A percentile compares a stretch with the other conserved stretches of the same genome.
Conservation (phyloP, 352 stramenopile genomes). For the Phytophthora citrophthora region DNA sequence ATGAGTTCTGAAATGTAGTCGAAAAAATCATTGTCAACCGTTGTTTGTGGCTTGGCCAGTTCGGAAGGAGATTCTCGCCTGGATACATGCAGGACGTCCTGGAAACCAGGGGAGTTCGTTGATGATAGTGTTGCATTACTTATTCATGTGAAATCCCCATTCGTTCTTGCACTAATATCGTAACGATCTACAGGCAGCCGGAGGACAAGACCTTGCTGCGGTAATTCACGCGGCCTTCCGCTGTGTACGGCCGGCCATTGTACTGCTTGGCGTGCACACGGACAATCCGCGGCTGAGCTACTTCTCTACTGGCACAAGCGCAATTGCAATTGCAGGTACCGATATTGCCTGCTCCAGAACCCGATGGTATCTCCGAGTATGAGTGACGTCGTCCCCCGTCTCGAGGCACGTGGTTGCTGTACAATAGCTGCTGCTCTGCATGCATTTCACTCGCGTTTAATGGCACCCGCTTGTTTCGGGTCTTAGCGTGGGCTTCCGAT, state of each 20-base stretch:
- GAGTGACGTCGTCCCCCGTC: slow-evolving; percentile 45
- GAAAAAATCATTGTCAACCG: slow-evolving; percentile 5
- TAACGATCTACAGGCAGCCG: slow-evolving; percentile 32
- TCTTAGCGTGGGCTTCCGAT: slow-evolving; percentile 17
- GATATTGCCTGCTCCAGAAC: slow-evolving; percentile 12
- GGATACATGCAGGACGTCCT: no score
- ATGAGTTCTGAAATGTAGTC: slow-evolving; percentile 29
- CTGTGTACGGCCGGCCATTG: slow-evolving; percentile 56
- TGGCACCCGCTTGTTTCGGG: slow-evolving; percentile 47
- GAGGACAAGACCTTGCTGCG: slow-evolving; percentile 62
- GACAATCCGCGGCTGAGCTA: slow-evolving; percentile 46
- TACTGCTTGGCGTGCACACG: slow-evolving; percentile 71
- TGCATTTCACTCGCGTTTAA: slow-evolving; percentile 12
- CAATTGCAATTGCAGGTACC: slow-evolving; percentile 7
- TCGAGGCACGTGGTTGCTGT: slow-evolving; percentile 7
- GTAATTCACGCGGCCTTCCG: slow-evolving; percentile 45
- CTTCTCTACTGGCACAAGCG: slow-evolving; percentile 16
- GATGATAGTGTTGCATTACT: slow-evolving; percentile 8
- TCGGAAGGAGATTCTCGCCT: no score
- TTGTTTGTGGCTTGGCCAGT: not conserved
- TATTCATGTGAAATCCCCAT: slow-evolving; percentile 6
- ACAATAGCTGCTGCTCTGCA: slow-evolving; percentile 2
- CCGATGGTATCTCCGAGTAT: slow-evolving; percentile 36
- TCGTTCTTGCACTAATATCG: slow-evolving; percentile 1
- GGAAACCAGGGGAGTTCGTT: no score